Evolutionary conservation across 768 basidiomycete species (phyloP).

Genomic region (Filobasidium floriforme): DNA sequence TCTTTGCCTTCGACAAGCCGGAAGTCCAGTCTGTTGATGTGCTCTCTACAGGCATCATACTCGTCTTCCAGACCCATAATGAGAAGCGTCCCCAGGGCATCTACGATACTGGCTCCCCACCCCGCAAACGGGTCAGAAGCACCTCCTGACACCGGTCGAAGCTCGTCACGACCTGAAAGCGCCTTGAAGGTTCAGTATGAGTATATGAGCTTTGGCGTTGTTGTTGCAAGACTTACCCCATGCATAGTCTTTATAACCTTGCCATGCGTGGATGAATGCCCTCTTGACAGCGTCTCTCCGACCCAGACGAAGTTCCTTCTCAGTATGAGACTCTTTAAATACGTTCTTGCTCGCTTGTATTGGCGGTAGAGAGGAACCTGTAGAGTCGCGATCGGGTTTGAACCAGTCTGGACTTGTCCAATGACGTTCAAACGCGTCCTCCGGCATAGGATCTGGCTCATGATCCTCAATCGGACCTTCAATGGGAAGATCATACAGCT

Average conservation of each 20-base stretch:
- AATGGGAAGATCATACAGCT: no score
- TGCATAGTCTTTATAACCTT: slow-evolving; percentile 42
- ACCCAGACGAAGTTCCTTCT: no score
- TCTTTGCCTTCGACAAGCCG: slow-evolving; percentile 37
- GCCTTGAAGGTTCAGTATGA: no score
- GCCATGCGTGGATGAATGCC: slow-evolving; percentile 42
- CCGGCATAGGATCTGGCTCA: no score
- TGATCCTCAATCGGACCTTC: no score
- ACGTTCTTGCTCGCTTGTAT: no score
- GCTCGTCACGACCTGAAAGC: slow-evolving; percentile 38
- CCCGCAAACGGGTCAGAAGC: slow-evolving; percentile 40
- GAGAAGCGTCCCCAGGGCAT: slow-evolving; percentile 40
- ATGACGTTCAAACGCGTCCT: no score
- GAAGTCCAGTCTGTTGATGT: slow-evolving; percentile 40
- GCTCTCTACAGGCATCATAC: slow-evolving; percentile 40
- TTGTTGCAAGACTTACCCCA: slow-evolving; percentile 36
- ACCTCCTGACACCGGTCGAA: slow-evolving; percentile 32
- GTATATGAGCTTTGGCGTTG: no score
- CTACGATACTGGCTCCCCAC: slow-evolving; percentile 44
- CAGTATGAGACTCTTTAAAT: no score
- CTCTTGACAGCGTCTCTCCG: slow-evolving; percentile 41
- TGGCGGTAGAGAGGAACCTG: no score
- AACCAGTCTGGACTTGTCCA: no score
- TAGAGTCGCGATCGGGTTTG: no score
- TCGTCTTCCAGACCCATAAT: slow-evolving; percentile 41